phyloP scores from a whole-genome alignment of 2,329 filamentous ascomycete genomes.

The Thielaviopsis populi region DNA sequence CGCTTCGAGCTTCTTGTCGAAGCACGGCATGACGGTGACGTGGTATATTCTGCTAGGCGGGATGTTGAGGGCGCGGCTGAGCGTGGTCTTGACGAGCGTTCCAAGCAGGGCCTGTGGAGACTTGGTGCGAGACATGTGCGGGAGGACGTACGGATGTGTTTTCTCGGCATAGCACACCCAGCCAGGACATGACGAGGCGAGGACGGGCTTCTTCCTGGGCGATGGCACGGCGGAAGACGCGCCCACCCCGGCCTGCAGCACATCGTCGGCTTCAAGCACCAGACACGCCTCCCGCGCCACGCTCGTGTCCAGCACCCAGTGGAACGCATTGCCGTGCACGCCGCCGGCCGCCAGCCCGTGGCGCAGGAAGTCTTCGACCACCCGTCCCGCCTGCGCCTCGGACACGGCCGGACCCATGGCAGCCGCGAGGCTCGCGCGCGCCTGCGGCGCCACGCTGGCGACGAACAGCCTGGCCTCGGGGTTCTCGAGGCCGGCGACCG shows the following conservation, averaged over 20 bases:
- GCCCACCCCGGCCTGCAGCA: slow-evolving; percentile 27
- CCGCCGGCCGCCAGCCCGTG: slow-evolving; percentile 56
- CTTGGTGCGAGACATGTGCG: slow-evolving; percentile 80
- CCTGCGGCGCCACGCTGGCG: slow-evolving; percentile 84
- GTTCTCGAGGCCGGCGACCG: slow-evolving; percentile 40
- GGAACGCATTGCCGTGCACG: slow-evolving; percentile 58
- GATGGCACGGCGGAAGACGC: slow-evolving; percentile 2
- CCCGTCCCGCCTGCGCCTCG: slow-evolving; percentile 57
- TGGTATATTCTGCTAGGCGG: slow-evolving; percentile 79
- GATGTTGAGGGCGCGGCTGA: slow-evolving; percentile 59
- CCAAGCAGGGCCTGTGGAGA: slow-evolving; percentile 87
- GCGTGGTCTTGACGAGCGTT: slow-evolving; percentile 72
- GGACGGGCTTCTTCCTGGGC: slow-evolving; percentile 38
- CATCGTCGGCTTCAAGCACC: slow-evolving; percentile 63
- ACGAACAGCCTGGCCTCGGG: slow-evolving; percentile 65
- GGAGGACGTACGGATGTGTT: slow-evolving; percentile 84
- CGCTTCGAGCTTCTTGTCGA: slow-evolving; percentile 97
- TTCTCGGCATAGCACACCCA: slow-evolving; percentile 99
- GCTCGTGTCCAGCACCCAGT: slow-evolving; percentile 86
- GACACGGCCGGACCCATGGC: slow-evolving; percentile 59
- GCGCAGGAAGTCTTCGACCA: slow-evolving; percentile 64
- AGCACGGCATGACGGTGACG: slow-evolving; percentile 92
- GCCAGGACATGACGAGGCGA: slow-evolving; percentile 85
- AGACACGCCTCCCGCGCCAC: slow-evolving; percentile 66
- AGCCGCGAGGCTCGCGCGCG: slow-evolving; percentile 74